Evolutionary conservation across 495 filamentous ascomycete species (phyloP).

Genomic region (Penicillium ucsense): DNA sequence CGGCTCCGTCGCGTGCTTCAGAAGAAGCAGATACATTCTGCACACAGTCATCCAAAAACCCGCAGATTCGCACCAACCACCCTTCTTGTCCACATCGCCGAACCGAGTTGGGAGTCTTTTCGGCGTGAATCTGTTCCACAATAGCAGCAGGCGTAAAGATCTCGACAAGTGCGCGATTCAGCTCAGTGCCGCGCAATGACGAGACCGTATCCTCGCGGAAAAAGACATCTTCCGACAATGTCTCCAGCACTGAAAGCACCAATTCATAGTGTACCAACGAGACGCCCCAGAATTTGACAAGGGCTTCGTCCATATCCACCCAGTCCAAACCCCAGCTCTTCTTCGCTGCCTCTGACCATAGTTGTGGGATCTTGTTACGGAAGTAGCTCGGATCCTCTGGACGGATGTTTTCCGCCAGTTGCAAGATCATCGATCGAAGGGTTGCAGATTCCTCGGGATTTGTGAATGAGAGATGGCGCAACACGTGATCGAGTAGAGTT

Average conservation of each 20-base stretch:
- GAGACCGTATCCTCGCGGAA: constrained; percentile 80
- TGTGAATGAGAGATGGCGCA: constrained; percentile 72
- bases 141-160: constrained; percentile 76
- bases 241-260: constrained; percentile 77
- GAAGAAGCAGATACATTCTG: constrained; percentile 52
- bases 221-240: constrained; percentile 91
- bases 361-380: constrained; percentile 87
- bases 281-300: constrained; percentile 74
- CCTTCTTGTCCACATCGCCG: constrained; percentile 71
- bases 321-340: constrained; percentile 83
- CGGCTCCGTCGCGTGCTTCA: constrained; percentile 48
- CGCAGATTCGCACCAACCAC: constrained; percentile 72
- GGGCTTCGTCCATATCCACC: constrained; percentile 83
- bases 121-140: constrained; percentile 63
- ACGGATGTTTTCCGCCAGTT: constrained; percentile 63
- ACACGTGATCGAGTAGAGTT: constrained; percentile 76
- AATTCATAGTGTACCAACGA: constrained; percentile 65
- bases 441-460: constrained; percentile 49
- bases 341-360: constrained; percentile 94
- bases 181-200: constrained; percentile 65
- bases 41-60: constrained; percentile 64
- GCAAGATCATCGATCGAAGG: constrained; percentile 64
- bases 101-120: constrained; percentile 48
- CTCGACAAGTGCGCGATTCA: constrained; percentile 84
- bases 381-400: constrained; percentile 72